Conservation (phyloP, 352 stramenopile genomes). For the Pythium coloratum region DNA sequence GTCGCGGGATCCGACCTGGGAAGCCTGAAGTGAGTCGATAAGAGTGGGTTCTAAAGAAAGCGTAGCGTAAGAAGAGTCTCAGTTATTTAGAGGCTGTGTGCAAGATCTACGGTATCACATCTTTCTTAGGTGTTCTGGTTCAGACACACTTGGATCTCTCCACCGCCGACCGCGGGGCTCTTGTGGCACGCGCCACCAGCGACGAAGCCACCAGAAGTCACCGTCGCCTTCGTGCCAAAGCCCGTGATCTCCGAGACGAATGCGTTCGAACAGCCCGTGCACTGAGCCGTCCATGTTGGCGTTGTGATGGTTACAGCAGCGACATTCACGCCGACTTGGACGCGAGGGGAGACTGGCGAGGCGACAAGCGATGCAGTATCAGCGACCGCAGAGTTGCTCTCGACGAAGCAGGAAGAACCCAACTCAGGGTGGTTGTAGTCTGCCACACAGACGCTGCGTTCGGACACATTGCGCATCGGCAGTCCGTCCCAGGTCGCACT, state of each 20-base stretch:
- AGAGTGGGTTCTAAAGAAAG: too few relatives aligned
- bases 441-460: constrained; percentile 5
- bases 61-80: too few relatives aligned
- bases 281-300: constrained; percentile 11
- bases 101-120: too few relatives aligned
- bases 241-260: constrained; percentile 12
- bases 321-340: constrained; percentile 4
- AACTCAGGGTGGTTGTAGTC: constrained; percentile 16
- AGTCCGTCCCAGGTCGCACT: constrained; percentile 2
- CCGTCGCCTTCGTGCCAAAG: background rate
- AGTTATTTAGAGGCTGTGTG: too few relatives aligned
- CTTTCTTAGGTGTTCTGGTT: background rate
- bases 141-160: constrained; percentile 5
- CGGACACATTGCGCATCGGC: constrained; percentile 4
- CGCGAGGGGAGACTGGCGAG: background rate
- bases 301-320: background rate
- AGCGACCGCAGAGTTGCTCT: too few relatives aligned
- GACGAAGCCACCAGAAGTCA: background rate
- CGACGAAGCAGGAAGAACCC: constrained; percentile 3
- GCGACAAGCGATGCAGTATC: background rate
- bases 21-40: too few relatives aligned
- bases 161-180: constrained; percentile 3
- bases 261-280: constrained; percentile 9
- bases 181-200: constrained; percentile 8
- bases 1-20: too few relatives aligned